Evolutionary conservation across 345 rosid genomes (phyloP), one percentile per base, ranked within the genome.

Genomic region (Populus tremula): DNA sequence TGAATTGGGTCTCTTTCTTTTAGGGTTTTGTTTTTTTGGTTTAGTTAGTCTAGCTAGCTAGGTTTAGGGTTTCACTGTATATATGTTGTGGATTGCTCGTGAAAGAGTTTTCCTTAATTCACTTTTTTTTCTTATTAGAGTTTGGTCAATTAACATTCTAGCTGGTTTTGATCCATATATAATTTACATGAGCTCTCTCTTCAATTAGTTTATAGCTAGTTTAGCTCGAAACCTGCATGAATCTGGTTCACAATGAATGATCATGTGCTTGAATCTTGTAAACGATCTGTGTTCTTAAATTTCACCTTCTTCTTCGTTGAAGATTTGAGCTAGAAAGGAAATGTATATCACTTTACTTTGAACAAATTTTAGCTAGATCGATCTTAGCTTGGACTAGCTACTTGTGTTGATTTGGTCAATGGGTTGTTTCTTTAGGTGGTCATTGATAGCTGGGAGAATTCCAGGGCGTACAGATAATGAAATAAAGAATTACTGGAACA

Each of bases 401-500:
- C 17, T 70, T 27, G 25, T 33, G 35, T 43, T 59, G 64, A 59
- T n/a, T 23, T 23, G 13, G 9, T 59, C 64, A 23, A 23, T 9
- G 64, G 5, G 11, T 36, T 33, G 62, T 23, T 31, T 38, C 61
- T 31, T 56, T 63, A 90, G 98, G 87, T 91, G 98, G 98, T 86
- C 98, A 11, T 36, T 93, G 84, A 93, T 93, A 56, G 98, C 96
- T 5, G 98, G 98, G 67, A 91, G 98, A 78, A 88, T 93, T 54
- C 97, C 98, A 0, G 98, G 98, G 27, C 86, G 98, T 14, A 93
- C 98, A 0, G 98, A 93, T 71, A 93, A 93, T 67, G 98, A 90
- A 79, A 93, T 93, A 69, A 93, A 93, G 91, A 93, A 93, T 81
- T 93, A 92, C 66, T 93, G 98, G 98, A 92, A 93, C 74, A 91